Conservation (phyloP, 2,329 filamentous ascomycete species). For the Colletotrichum sp. region DNA sequence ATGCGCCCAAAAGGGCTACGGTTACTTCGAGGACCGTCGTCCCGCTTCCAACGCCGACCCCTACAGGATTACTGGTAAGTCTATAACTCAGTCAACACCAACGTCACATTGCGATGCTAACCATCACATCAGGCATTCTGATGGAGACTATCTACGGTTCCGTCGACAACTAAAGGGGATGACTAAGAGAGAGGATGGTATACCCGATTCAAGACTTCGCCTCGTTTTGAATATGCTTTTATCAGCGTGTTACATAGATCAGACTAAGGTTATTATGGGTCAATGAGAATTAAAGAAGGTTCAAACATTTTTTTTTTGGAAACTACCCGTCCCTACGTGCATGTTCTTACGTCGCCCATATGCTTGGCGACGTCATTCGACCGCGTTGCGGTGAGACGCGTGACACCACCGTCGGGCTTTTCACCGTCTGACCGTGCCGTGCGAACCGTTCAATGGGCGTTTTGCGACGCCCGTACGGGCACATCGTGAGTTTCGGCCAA, state of each 20-base stretch:
- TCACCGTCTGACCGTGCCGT: neutral
- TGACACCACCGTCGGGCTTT: neutral
- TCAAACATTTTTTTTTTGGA: neutral
- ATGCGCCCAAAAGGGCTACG: constrained; percentile 84
- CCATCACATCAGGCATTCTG: neutral
- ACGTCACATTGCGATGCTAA: neutral
- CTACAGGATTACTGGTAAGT: constrained; percentile 23
- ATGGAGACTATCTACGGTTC: constrained; percentile 23
- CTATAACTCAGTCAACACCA: neutral
- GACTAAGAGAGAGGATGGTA: constrained; percentile 7
- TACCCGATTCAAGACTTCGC: constrained; percentile 16
- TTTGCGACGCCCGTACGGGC: neutral
- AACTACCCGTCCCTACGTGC: neutral
- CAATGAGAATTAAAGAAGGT: constrained; percentile 13
- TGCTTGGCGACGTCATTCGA: neutral
- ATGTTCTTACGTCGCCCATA: neutral
- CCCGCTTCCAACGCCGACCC: constrained; percentile 67
- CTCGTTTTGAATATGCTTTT: constrained; percentile 20
- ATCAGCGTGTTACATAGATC: constrained; percentile 21
- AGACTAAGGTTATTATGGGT: constrained; percentile 18
- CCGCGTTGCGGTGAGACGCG: neutral
- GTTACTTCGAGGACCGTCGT: constrained; percentile 89
- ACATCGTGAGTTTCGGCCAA: constrained; percentile 2
- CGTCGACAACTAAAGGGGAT: constrained; percentile 14
- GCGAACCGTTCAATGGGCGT: neutral